Percentiles rank a stretch among this genome's conserved stretches.
Conservation (phyloP, 169 alveolate genomes). For the Eimeria acervulina region DNA sequence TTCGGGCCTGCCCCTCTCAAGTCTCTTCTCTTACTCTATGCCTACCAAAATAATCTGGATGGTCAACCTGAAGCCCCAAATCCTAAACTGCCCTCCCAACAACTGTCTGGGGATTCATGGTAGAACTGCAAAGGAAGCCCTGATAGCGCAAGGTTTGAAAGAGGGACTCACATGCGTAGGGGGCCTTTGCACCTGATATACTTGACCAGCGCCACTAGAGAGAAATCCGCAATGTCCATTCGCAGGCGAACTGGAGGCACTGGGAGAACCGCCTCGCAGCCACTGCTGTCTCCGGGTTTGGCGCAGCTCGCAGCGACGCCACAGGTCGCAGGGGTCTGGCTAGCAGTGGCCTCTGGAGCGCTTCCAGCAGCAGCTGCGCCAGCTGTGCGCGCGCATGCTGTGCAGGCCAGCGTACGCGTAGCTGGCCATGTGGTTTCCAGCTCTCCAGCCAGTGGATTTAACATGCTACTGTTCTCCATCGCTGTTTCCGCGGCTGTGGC, state of each 20-base stretch:
- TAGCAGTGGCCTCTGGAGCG: constrained; percentile 7
- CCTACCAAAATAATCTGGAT: background rate
- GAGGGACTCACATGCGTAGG: constrained; percentile 56
- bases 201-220: constrained; percentile 65
- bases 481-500: background rate
- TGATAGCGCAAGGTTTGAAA: background rate
- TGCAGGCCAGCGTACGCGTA: background rate
- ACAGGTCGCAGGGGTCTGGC: background rate
- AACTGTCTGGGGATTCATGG: background rate
- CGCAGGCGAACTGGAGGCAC: constrained; percentile 79
- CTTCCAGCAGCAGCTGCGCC: background rate
- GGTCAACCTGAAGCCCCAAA: background rate
- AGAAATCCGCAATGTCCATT: constrained; percentile 78
- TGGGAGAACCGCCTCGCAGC: background rate
- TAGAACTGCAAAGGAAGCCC: background rate
- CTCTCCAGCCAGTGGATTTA: background rate
- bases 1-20: background rate
- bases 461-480: background rate
- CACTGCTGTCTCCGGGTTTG: background rate
- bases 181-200: constrained; percentile 64
- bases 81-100: background rate
- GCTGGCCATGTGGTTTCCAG: background rate
- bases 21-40: background rate
- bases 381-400: background rate
- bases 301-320: background rate